These are phyloP conservation scores for Crithidia bombi DNA, from an alignment of 208 protist species.

Conservation along the genomic window DNA sequence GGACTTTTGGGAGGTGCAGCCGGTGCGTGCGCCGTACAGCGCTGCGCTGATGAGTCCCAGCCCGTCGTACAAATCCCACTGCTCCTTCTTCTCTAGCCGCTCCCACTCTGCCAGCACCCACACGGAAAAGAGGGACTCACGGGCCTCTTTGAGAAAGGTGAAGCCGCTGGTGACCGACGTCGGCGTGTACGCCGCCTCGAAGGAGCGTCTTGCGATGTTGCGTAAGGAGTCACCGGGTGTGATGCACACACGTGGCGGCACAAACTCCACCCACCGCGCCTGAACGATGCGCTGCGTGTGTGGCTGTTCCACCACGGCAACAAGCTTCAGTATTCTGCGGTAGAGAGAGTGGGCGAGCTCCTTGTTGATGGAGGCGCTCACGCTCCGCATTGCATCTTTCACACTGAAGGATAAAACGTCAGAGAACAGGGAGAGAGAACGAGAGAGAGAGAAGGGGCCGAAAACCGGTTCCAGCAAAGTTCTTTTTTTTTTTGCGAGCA, in stretches of 20 bases:
- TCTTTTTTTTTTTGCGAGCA: no score
- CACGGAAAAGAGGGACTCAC: conserved; percentile 41
- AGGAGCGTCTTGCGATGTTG: conserved; percentile 39
- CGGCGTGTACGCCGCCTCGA: conserved; percentile 27
- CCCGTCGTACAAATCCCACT: conserved; percentile 46
- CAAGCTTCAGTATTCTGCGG: conserved; percentile 24
- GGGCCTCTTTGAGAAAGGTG: conserved; percentile 53
- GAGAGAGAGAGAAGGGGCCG: not conserved
- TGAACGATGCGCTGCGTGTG: conserved; percentile 28
- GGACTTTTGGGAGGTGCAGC: not conserved
- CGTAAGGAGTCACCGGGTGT: conserved; percentile 23
- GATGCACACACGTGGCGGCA: conserved; percentile 38
- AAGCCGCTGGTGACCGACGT: conserved; percentile 44
- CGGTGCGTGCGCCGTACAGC: conserved; percentile 26
- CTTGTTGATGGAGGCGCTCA: conserved; percentile 8
- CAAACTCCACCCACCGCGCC: conserved; percentile 55
- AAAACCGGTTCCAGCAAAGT: no score
- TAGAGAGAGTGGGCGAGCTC: conserved; percentile 33
- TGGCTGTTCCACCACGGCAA: conserved; percentile 20
- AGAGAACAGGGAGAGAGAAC: not conserved
- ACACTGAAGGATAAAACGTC: not conserved
- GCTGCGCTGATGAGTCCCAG: conserved; percentile 51
- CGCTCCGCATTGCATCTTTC: conserved; percentile 1
- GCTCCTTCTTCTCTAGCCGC: conserved; percentile 21
- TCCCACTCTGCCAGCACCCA: conserved; percentile 59